Percentiles rank a stretch among this genome's conserved stretches.
phyloP scores from a whole-genome alignment of 2,329 filamentous ascomycete genomes.

The Aschersonia sp. region DNA sequence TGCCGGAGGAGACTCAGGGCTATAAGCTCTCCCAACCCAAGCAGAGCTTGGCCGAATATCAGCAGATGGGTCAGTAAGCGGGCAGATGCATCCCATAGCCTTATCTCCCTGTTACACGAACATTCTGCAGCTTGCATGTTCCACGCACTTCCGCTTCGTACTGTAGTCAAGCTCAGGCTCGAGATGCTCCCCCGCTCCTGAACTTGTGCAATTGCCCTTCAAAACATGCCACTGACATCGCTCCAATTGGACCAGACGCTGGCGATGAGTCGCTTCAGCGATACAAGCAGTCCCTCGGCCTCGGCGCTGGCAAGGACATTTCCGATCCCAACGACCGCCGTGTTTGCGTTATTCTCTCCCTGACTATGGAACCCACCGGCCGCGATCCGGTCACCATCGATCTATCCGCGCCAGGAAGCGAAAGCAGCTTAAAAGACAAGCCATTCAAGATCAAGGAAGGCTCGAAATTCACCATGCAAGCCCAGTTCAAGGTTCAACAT shows the following conservation, averaged over 20 bases:
- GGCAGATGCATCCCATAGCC: too few relatives aligned
- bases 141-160: too few relatives aligned
- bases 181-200: too few relatives aligned
- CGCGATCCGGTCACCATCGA: conserved; percentile 81
- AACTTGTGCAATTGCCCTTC: neutral
- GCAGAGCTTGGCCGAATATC: conserved; percentile 92
- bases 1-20: conserved; percentile 78
- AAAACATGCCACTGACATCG: neutral
- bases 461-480: conserved; percentile 85
- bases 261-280: conserved; percentile 89
- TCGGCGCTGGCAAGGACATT: conserved; percentile 58
- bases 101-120: too few relatives aligned
- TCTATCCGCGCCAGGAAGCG: conserved; percentile 57
- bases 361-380: conserved; percentile 75
- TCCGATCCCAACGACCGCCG: conserved; percentile 70
- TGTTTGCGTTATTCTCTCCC: conserved; percentile 83
- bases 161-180: too few relatives aligned
- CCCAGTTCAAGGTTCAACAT: conserved; percentile 88
- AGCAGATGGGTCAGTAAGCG: conserved; percentile 64
- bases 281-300: conserved; percentile 93
- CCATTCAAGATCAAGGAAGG: conserved; percentile 98
- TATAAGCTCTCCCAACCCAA: conserved; percentile 96
- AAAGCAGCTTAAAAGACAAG: conserved; percentile 70
- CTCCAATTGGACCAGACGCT: conserved; percentile 29
- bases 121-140: too few relatives aligned